Conservation (phyloP, 768 basidiomycete species). For the Nidula microcarpa region DNA sequence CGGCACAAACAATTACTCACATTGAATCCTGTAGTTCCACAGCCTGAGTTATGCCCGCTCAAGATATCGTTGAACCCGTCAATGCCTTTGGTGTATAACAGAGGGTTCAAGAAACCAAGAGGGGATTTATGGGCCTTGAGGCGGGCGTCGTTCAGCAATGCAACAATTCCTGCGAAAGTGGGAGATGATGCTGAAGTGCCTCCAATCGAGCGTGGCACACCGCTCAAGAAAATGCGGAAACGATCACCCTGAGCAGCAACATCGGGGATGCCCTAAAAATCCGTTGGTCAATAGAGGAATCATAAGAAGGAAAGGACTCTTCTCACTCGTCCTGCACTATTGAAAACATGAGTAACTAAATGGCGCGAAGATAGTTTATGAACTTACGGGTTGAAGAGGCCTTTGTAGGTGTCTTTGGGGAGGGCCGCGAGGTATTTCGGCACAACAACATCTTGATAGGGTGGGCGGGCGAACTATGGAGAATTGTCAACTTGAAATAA, state of each 20-base stretch:
- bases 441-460: constrained; percentile 11
- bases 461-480: constrained; percentile 11
- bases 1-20: constrained; percentile 24
- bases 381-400: constrained; percentile 11
- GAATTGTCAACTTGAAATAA: neutral
- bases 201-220: constrained; percentile 29
- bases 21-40: constrained; percentile 61
- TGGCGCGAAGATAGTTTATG: too few species aligned
- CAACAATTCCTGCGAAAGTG: constrained; percentile 56
- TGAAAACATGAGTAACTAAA: too few species aligned
- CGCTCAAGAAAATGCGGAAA: constrained; percentile 46
- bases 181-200: constrained; percentile 68
- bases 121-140: constrained; percentile 34
- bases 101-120: constrained; percentile 64
- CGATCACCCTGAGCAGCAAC: constrained; percentile 53
- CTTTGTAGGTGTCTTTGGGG: constrained; percentile 11
- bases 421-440: constrained; percentile 7
- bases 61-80: constrained; percentile 55
- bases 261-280: constrained; percentile 52
- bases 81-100: constrained; percentile 41
- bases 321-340: too few species aligned
- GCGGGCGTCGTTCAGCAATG: constrained; percentile 61
- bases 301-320: too few species aligned
- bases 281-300: too few species aligned
- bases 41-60: constrained; percentile 46